Evolutionary conservation across 2,329 filamentous ascomycete species (phyloP).

Genomic region (Parastagonospora avenae): DNA sequence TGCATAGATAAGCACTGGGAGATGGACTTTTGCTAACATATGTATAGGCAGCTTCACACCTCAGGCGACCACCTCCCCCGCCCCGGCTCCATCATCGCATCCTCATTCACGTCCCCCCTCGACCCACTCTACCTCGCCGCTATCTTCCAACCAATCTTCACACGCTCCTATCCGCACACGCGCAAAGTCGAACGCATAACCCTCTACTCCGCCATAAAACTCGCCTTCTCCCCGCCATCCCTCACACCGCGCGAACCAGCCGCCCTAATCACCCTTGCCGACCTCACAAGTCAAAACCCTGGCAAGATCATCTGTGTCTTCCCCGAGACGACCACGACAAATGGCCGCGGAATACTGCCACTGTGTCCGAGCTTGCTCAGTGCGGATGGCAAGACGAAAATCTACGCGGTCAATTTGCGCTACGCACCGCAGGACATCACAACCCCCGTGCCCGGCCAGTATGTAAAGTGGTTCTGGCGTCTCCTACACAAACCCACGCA

Average conservation of each 20-base stretch:
- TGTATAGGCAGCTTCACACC: slow-evolving; percentile 21
- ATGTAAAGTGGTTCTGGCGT: slow-evolving; percentile 79
- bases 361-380: slow-evolving; percentile 78
- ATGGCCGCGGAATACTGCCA: slow-evolving; percentile 86
- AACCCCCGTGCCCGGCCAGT: slow-evolving; percentile 80
- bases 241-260: slow-evolving; percentile 36
- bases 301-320: slow-evolving; percentile 82
- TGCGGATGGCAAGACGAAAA: slow-evolving; percentile 68
- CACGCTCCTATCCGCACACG: slow-evolving; percentile 76
- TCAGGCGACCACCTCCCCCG: slow-evolving; percentile 70
- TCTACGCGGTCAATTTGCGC: slow-evolving; percentile 88
- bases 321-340: slow-evolving; percentile 92
- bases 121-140: slow-evolving; percentile 93
- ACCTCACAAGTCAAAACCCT: slow-evolving; percentile 70
- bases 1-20: neutral
- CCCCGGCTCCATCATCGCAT: slow-evolving; percentile 80
- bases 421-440: slow-evolving; percentile 91
- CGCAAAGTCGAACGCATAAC: slow-evolving; percentile 77
- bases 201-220: slow-evolving; percentile 74
- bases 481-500: slow-evolving; percentile 84
- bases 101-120: slow-evolving; percentile 89
- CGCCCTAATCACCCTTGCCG: slow-evolving; percentile 44
- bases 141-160: slow-evolving; percentile 96
- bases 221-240: slow-evolving; percentile 69
- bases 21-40: slow-evolving; percentile 3